Base-by-base conservation (phyloP, 306 rosid genomes). In the Pterocarpus macrocarpus region DNA sequence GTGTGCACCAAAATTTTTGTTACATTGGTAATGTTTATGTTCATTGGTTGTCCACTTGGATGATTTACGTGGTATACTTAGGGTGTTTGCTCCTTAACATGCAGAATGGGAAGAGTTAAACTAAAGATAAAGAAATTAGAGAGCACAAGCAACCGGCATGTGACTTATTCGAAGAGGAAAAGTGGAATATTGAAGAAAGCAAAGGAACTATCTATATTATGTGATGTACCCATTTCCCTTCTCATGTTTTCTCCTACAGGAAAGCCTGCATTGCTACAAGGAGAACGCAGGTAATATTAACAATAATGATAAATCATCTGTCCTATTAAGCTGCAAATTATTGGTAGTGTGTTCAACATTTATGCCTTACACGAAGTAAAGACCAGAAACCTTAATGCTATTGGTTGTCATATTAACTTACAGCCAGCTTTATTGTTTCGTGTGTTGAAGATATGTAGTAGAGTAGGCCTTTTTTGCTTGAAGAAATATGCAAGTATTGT, bases 91-190 rank as follows among this genome's bases (percentile, higher is more conserved):
- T 83, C 33, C 30, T 83, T 71, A 67, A 63, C 55, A 78, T 85
- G 71, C 87, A 93, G 91, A 86, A 93, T 93, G 97, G 96, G 97
- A 44, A 91, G 96, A 87, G 96, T 90, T 68, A 93, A 91, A 79
- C 83, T 93, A 52, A 93, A 90, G 89, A 89, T 90, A 76, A 89
- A 93, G 90, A 93, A 90, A 82, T 81, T 93, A 49, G 97, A 93
- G 85, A 93, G 88, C 87, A 84, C 80, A 22, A 89, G 90, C 84
- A 90, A 89, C 71, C 75, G 96, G 0, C 96, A 91, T 50, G 94
- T 89, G 73, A 91, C 97, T 52, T 93, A 87, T 84, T 89, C 94
- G 0, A 93, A 93, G 61, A 49, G 96, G 45, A 88, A 88, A 82
- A 85, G 83, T 81, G 96, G 97, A 43, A 93, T 93, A 35, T 59